These are phyloP conservation scores for Boletus vinaceobasis DNA, from an alignment of 768 basidiomycete species.

Conservation along the genomic window DNA sequence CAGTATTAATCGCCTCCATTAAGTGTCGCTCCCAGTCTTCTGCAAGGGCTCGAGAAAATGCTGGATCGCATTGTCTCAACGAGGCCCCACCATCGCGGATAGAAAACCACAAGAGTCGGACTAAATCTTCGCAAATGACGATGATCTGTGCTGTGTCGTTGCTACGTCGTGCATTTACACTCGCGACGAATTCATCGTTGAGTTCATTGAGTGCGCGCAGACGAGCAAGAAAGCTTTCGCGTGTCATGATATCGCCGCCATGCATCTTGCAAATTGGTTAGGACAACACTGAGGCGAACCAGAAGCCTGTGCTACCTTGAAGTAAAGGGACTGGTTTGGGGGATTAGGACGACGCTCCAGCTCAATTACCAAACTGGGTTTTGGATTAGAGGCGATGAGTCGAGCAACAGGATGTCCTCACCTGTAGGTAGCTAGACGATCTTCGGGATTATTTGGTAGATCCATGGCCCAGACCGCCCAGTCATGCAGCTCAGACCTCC, in stretches of 20 bases:
- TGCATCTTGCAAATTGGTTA: slow-evolving; percentile 19
- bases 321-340: slow-evolving; percentile 12
- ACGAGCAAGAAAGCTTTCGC: slow-evolving; percentile 13
- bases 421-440: slow-evolving; percentile 27
- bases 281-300: background rate
- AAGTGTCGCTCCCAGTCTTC: slow-evolving; percentile 18
- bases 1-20: slow-evolving; percentile 14
- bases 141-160: slow-evolving; percentile 28
- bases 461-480: slow-evolving; percentile 24
- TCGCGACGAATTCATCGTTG: slow-evolving; percentile 19
- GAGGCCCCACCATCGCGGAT: slow-evolving; percentile 26
- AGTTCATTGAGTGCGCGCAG: slow-evolving; percentile 11
- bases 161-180: slow-evolving; percentile 19
- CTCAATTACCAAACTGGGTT: slow-evolving; percentile 20
- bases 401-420: background rate
- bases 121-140: slow-evolving; percentile 19
- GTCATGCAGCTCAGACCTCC: slow-evolving; percentile 18
- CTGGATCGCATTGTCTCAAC: slow-evolving; percentile 12
- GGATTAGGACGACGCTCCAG: slow-evolving; percentile 19
- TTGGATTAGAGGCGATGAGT: background rate
- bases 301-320: slow-evolving; percentile 15
- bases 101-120: slow-evolving; percentile 32
- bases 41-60: slow-evolving; percentile 14
- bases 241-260: slow-evolving; percentile 22
- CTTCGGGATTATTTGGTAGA: slow-evolving; percentile 23